phyloP scores from a whole-genome alignment of 2,329 filamentous ascomycete genomes.

The Scleromitrula shiraiana region DNA sequence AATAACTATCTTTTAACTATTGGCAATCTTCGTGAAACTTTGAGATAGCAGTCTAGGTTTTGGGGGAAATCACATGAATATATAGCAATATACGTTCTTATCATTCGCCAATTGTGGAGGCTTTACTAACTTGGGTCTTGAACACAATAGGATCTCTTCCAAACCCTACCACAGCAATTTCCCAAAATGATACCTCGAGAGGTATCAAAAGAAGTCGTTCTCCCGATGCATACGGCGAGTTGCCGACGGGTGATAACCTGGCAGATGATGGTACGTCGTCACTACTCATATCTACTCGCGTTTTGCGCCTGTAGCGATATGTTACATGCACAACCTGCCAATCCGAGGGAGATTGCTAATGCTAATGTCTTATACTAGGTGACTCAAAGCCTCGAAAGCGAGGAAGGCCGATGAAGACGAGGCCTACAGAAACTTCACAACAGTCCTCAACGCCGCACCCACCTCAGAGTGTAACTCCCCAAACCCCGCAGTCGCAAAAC shows the following conservation, averaged over 20 bases:
- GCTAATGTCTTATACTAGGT: slow-evolving; percentile 30
- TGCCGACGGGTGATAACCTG: slow-evolving; percentile 44
- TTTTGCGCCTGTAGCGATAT: slow-evolving; percentile 23
- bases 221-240: slow-evolving; percentile 50
- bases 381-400: slow-evolving; percentile 34
- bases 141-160: slow-evolving; percentile 21
- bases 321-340: slow-evolving; percentile 20
- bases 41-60: not conserved
- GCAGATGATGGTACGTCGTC: slow-evolving; percentile 67
- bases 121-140: not conserved
- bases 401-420: slow-evolving; percentile 30
- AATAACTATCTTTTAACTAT: not conserved
- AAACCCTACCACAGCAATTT: slow-evolving; percentile 34
- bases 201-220: slow-evolving; percentile 76
- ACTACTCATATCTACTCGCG: slow-evolving; percentile 10
- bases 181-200: slow-evolving; percentile 51
- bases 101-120: not conserved
- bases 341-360: slow-evolving; percentile 16
- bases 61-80: not conserved
- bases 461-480: slow-evolving; percentile 41
- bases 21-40: not conserved
- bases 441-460: slow-evolving; percentile 38
- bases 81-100: not conserved
- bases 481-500: slow-evolving; percentile 43
- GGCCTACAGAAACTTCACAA: slow-evolving; percentile 44